A percentile compares a stretch with the other conserved stretches of the same genome.
phyloP scores from a whole-genome alignment of 768 basidiomycete genomes.

The Collybiopsis luxurians region DNA sequence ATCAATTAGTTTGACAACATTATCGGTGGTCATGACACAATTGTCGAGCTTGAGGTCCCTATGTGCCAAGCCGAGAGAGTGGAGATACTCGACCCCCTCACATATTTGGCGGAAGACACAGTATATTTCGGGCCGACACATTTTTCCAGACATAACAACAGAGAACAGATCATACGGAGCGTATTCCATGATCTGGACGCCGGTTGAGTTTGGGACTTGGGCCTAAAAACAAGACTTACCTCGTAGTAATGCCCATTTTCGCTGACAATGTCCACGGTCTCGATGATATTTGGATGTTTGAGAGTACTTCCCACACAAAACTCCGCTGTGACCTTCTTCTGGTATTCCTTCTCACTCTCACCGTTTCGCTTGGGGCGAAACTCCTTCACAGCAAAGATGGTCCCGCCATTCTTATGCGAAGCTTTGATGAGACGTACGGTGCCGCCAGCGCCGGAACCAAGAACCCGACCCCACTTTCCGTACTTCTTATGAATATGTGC shows the following conservation, averaged over 20 bases:
- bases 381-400: conserved; percentile 95
- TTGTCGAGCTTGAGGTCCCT: conserved; percentile 99
- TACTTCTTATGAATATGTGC: conserved; percentile 98
- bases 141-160: conserved; percentile 99
- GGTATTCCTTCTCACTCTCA: conserved; percentile 95
- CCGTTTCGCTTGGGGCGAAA: conserved; percentile 87
- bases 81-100: conserved; percentile 96
- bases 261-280: conserved; percentile 96
- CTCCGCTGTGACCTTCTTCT: conserved; percentile 99
- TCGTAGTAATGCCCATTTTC: conserved; percentile 99
- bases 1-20: conserved; percentile 98
- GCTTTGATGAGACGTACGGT: conserved; percentile 96
- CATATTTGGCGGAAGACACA: conserved; percentile 99
- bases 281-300: conserved; percentile 94
- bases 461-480: conserved; percentile 95
- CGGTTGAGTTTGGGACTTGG: conserved; percentile 8
- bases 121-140: conserved; percentile 97
- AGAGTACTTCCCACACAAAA: conserved; percentile 96
- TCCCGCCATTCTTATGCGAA: conserved; percentile 73
- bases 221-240: conserved; percentile 45
- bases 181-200: conserved; percentile 93
- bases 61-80: conserved; percentile 96
- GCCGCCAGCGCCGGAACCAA: conserved; percentile 97
- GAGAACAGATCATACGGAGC: conserved; percentile 98
- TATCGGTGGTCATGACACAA: conserved; percentile 95